Conservation (phyloP, 1,284 basidiomycete genomes). For the Cryptococcus jaspeensis region DNA sequence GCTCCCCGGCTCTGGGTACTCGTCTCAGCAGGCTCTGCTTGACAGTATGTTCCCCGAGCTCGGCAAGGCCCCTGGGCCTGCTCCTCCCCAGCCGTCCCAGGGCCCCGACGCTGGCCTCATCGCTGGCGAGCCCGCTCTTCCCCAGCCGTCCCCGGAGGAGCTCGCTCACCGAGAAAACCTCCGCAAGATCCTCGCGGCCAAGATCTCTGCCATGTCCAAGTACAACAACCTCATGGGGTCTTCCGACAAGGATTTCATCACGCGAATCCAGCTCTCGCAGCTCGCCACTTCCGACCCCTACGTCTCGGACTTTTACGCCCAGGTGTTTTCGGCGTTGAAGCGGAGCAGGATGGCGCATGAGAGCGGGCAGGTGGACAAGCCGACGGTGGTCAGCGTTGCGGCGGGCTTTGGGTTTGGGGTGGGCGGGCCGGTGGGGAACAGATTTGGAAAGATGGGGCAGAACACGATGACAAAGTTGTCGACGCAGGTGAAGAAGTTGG, state of each 20-base stretch:
- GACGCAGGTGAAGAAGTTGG: slow-evolving; percentile 93
- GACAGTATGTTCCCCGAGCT: slow-evolving; percentile 50
- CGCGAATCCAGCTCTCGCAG: slow-evolving; percentile 97
- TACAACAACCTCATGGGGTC: slow-evolving; percentile 91
- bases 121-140: neutral
- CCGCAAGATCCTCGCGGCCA: slow-evolving; percentile 37
- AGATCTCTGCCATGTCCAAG: slow-evolving; percentile 65
- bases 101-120: no score
- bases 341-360: slow-evolving; percentile 70
- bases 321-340: slow-evolving; percentile 84
- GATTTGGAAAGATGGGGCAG: slow-evolving; percentile 66
- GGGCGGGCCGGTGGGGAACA: slow-evolving; percentile 61
- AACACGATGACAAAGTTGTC: slow-evolving; percentile 90
- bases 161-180: slow-evolving; percentile 36
- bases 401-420: slow-evolving; percentile 76
- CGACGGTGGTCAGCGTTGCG: slow-evolving; percentile 73
- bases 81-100: slow-evolving; percentile 1
- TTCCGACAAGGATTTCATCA: slow-evolving; percentile 99
- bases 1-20: slow-evolving; percentile 37
- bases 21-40: slow-evolving; percentile 40
- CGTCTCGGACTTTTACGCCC: slow-evolving; percentile 96
- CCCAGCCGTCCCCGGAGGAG: slow-evolving; percentile 35
- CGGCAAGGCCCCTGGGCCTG: slow-evolving; percentile 21
- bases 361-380: slow-evolving; percentile 52
- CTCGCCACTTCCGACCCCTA: slow-evolving; percentile 95